Conservation (phyloP, 257 asterid species). For the Plantago major region DNA sequence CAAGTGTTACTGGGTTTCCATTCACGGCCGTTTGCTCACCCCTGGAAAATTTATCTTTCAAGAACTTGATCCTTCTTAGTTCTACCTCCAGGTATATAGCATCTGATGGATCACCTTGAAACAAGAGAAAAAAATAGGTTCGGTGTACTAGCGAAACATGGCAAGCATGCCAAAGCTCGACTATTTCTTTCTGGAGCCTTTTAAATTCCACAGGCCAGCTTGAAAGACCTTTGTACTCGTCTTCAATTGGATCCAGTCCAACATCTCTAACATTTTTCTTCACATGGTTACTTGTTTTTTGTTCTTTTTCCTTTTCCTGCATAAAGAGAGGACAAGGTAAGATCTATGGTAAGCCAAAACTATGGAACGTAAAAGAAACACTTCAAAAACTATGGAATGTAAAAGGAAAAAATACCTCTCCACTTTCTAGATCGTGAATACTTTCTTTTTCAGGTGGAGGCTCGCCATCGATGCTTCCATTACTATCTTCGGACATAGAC, state of each 20-base stretch:
- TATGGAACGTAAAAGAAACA: background rate
- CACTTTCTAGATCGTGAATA: slow-evolving; percentile 28
- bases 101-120: slow-evolving; percentile 84
- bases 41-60: slow-evolving; percentile 52
- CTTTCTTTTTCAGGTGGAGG: slow-evolving; percentile 23
- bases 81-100: slow-evolving; percentile 90
- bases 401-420: slow-evolving; percentile 8
- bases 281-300: slow-evolving; percentile 28
- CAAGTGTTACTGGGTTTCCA: slow-evolving; percentile 47
- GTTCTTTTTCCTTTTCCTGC: slow-evolving; percentile 39
- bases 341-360: background rate
- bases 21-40: slow-evolving; percentile 60
- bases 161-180: slow-evolving; percentile 83
- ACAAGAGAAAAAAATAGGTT: slow-evolving; percentile 75
- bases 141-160: slow-evolving; percentile 76
- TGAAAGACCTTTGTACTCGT: slow-evolving; percentile 38
- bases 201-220: slow-evolving; percentile 80
- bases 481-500: slow-evolving; percentile 22
- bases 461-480: slow-evolving; percentile 20
- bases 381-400: no score
- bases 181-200: slow-evolving; percentile 65
- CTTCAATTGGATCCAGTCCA: slow-evolving; percentile 83
- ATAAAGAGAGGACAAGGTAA: background rate
- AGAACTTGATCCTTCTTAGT: slow-evolving; percentile 67
- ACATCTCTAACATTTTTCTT: slow-evolving; percentile 63